Conservation (phyloP, 2,329 filamentous ascomycete species). For the Passalora sequoiae region DNA sequence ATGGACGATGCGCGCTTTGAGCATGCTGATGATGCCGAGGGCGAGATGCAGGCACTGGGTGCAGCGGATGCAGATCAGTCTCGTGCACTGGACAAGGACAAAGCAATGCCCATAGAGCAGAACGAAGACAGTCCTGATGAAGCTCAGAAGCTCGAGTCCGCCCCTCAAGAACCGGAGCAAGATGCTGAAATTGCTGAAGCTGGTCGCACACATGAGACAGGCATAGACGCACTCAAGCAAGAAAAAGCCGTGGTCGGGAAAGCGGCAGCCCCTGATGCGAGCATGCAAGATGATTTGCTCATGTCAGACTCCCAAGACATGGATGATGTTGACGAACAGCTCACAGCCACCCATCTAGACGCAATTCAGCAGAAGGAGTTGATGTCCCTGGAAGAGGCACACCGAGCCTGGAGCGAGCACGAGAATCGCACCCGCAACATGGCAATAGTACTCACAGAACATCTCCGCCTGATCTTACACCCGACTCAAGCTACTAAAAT, state of each 20-base stretch:
- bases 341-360: conserved; percentile 66
- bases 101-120: conserved; percentile 69
- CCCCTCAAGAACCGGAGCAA: conserved; percentile 35
- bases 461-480: conserved; percentile 89
- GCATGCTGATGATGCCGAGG: conserved; percentile 75
- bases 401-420: conserved; percentile 77
- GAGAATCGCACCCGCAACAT: conserved; percentile 79
- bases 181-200: conserved; percentile 31
- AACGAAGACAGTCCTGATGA: conserved; percentile 29
- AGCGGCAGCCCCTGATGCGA: conserved; percentile 39
- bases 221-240: conserved; percentile 14
- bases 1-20: conserved; percentile 82
- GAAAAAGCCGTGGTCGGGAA: conserved; percentile 43
- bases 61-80: conserved; percentile 83
- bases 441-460: conserved; percentile 84
- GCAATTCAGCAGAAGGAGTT: conserved; percentile 26
- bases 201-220: conserved; percentile 10
- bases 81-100: conserved; percentile 77
- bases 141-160: conserved; percentile 27
- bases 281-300: conserved; percentile 36
- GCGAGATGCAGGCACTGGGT: conserved; percentile 89
- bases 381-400: conserved; percentile 49
- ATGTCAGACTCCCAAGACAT: conserved; percentile 36
- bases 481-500: conserved; percentile 95
- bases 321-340: conserved; percentile 51